phyloP scores from a whole-genome alignment of 352 stramenopile genomes.

The Globisporangium spinosum region DNA sequence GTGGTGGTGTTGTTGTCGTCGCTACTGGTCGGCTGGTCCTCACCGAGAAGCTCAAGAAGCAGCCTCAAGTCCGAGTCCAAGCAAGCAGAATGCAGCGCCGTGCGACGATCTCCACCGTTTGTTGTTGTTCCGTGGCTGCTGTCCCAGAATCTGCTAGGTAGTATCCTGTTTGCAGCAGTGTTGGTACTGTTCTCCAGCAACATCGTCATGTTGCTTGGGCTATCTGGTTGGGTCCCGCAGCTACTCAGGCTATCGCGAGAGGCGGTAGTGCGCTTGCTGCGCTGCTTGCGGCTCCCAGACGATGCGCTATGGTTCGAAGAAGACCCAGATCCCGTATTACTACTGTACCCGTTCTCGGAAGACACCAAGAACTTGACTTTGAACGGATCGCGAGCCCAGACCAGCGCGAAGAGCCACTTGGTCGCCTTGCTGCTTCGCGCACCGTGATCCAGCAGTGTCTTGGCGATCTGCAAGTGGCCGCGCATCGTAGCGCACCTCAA shows the following conservation, averaged over 20 bases:
- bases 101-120: background rate
- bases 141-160: background rate
- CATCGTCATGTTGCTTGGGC: background rate
- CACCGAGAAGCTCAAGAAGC: conserved; percentile 5
- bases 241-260: conserved; percentile 11
- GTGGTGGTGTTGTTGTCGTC: background rate
- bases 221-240: conserved; percentile 10
- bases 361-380: conserved; percentile 36
- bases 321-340: background rate
- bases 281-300: conserved; percentile 9
- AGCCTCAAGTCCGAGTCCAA: conserved; percentile 4
- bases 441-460: conserved; percentile 31
- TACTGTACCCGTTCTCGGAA: background rate
- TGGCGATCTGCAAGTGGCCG: conserved; percentile 28
- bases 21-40: background rate
- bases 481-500: conserved; percentile 31
- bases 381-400: conserved; percentile 21
- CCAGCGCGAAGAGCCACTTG: conserved; percentile 21
- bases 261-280: background rate
- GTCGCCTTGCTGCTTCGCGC: conserved; percentile 19
- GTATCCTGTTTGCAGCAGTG: background rate
- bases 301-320: background rate
- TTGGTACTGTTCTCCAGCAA: background rate
- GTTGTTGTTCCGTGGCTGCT: background rate
- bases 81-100: conserved; percentile 12